Evolutionary conservation across 192 early-diverging fungal species (phyloP).

Genomic region (Phycomyces blakesleeanus): DNA sequence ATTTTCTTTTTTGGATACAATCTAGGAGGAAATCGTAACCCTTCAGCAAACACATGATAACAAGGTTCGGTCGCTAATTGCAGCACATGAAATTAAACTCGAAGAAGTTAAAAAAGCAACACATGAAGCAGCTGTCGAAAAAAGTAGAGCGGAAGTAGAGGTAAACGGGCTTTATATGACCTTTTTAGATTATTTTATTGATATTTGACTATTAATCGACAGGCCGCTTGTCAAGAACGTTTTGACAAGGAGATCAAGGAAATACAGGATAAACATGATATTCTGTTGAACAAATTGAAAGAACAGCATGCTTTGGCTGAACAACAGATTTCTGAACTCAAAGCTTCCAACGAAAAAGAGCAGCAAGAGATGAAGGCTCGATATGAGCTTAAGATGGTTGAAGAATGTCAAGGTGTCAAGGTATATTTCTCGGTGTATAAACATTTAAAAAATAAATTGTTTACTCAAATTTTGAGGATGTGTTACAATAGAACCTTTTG

Average conservation of each 20-base stretch:
- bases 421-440: neutral
- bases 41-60: slow-evolving; percentile 3
- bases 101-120: slow-evolving; percentile 5
- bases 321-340: neutral
- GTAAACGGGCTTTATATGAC: neutral
- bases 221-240: slow-evolving; percentile 2
- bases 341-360: neutral
- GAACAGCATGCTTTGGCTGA: neutral
- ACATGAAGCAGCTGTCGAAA: slow-evolving; percentile 8
- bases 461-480: no score
- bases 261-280: slow-evolving; percentile 1
- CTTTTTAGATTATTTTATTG: neutral
- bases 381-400: neutral
- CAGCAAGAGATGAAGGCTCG: neutral
- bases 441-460: no score
- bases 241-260: slow-evolving; percentile 8
- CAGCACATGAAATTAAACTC: slow-evolving; percentile 3
- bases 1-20: neutral
- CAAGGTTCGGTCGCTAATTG: neutral
- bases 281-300: slow-evolving; percentile 1
- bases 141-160: neutral
- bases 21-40: slow-evolving; percentile 15
- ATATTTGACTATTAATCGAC: neutral
- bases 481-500: neutral
- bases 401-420: neutral